phyloP scores from a whole-genome alignment of 768 basidiomycete species.

The Paxillus rubicundulus region DNA sequence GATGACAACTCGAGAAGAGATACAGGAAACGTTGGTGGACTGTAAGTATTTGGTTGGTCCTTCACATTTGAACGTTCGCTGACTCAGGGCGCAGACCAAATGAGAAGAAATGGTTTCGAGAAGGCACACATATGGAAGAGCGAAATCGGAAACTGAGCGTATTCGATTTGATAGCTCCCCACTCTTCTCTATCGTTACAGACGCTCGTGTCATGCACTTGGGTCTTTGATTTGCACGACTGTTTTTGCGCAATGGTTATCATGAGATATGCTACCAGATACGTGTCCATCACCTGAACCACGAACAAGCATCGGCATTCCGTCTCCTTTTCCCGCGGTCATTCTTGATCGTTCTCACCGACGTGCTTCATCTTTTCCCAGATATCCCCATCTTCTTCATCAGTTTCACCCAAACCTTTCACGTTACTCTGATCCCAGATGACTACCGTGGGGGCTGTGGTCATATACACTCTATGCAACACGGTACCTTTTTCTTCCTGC shows the following conservation, averaged over 20 bases:
- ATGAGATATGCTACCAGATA: no score
- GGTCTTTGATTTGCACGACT: no score
- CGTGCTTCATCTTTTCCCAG: conserved; percentile 65
- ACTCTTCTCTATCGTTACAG: no score
- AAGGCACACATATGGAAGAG: conserved; percentile 85
- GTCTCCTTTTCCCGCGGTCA: not conserved
- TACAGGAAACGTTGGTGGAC: conserved; percentile 78
- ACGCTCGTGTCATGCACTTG: no score
- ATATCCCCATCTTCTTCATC: conserved; percentile 55
- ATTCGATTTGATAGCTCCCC: not conserved
- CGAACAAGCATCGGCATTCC: no score
- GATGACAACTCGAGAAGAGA: conserved; percentile 77
- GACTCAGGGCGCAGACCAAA: conserved; percentile 50
- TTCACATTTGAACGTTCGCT: not conserved
- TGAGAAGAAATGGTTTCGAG: conserved; percentile 86
- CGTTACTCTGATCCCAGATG: conserved; percentile 54
- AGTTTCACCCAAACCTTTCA: conserved; percentile 10
- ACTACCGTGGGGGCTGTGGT: conserved; percentile 61
- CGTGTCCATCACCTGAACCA: no score
- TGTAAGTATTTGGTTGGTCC: conserved; percentile 44
- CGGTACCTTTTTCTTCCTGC: conserved; percentile 55
- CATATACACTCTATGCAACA: conserved; percentile 63
- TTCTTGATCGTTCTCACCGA: conserved; percentile 39
- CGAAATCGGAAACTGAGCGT: conserved; percentile 52
- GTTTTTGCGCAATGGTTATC: no score